A percentile compares a stretch with the other conserved stretches of the same genome.
These are phyloP conservation scores for Trypanosoma grayi DNA, from an alignment of 208 protist genomes.

Conservation along the genomic window DNA sequence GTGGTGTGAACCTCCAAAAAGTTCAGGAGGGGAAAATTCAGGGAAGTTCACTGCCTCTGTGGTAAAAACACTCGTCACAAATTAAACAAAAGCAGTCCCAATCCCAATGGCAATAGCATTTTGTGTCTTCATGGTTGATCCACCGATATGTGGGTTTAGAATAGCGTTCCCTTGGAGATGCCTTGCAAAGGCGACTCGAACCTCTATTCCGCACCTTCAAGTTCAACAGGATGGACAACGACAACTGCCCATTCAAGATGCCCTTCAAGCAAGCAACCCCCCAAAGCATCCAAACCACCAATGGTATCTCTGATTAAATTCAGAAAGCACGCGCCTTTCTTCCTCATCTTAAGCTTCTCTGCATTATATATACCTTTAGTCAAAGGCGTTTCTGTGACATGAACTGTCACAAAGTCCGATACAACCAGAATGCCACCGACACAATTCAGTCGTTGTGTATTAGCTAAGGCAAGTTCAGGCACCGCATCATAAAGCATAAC, in stretches of 20 bases:
- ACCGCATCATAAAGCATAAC: conserved; percentile 92
- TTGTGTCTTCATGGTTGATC: conserved; percentile 93
- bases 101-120: conserved; percentile 90
- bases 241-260: conserved; percentile 87
- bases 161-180: conserved; percentile 93
- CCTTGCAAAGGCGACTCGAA: conserved; percentile 69
- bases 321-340: conserved; percentile 76
- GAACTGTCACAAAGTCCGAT: conserved; percentile 91
- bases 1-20: conserved; percentile 38
- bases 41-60: conserved; percentile 93
- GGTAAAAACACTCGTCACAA: conserved; percentile 81
- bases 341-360: conserved; percentile 70
- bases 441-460: conserved; percentile 51
- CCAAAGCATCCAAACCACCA: conserved; percentile 82
- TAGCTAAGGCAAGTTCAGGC: conserved; percentile 89
- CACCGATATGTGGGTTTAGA: conserved; percentile 94
- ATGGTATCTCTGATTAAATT: conserved; percentile 85
- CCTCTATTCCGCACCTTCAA: conserved; percentile 43
- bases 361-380: conserved; percentile 83
- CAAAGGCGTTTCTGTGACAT: conserved; percentile 83
- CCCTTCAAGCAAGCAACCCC: conserved; percentile 57
- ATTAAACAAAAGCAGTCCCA: conserved; percentile 72
- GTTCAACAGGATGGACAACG: conserved; percentile 93
- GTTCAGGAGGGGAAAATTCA: conserved; percentile 57
- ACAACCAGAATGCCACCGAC: conserved; percentile 75